Evolutionary conservation across 2,329 filamentous ascomycete genomes (phyloP).

Genomic region (Dryadomyces quercus-mongolicae): DNA sequence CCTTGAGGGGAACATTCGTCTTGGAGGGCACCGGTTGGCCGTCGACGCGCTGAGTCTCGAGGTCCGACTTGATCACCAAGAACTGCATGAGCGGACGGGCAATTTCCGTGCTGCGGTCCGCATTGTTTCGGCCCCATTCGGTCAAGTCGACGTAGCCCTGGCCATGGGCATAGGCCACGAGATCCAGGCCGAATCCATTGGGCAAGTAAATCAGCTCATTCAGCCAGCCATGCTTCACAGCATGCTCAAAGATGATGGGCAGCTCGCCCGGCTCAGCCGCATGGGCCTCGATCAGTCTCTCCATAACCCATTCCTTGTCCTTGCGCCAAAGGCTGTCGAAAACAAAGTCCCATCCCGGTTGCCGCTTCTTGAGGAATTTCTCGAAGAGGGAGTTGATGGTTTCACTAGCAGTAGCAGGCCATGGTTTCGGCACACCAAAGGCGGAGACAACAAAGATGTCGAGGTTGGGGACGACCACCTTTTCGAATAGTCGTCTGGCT

Average conservation of each 20-base stretch:
- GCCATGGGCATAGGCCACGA: conserved; percentile 75
- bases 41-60: conserved; percentile 60
- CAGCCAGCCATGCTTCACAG: conserved; percentile 71
- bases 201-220: conserved; percentile 66
- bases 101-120: conserved; percentile 55
- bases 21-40: conserved; percentile 31
- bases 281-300: conserved; percentile 67
- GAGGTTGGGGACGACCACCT: conserved; percentile 59
- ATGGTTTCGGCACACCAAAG: conserved; percentile 65
- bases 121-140: conserved; percentile 64
- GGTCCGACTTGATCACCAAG: conserved; percentile 68
- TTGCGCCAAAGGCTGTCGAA: conserved; percentile 86
- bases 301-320: conserved; percentile 75
- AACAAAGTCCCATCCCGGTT: conserved; percentile 73
- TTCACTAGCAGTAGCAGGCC: conserved; percentile 62
- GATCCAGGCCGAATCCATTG: conserved; percentile 77
- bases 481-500: conserved; percentile 53
- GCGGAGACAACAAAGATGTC: conserved; percentile 71
- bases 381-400: conserved; percentile 69
- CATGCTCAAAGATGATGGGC: conserved; percentile 64
- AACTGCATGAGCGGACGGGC: conserved; percentile 66
- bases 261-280: conserved; percentile 56
- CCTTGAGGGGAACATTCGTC: conserved; percentile 63
- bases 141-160: conserved; percentile 69
- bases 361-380: conserved; percentile 68